Evolutionary conservation across 2,329 filamentous ascomycete species (phyloP), one percentile per base, ranked within the genome.

Genomic region (Bertia moriformis): DNA sequence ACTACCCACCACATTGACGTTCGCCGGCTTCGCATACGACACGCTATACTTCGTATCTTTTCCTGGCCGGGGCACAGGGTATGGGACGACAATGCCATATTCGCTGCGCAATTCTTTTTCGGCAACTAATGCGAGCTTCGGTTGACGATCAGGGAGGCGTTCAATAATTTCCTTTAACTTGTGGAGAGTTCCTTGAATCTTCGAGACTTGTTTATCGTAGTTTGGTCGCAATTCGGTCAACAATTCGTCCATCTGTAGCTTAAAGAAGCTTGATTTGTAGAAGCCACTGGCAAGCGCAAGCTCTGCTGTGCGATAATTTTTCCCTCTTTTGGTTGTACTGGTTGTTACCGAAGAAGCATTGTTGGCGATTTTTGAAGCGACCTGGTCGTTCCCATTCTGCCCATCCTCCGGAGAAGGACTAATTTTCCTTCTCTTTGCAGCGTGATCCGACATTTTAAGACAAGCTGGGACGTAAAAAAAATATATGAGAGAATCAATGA

Each of bases 1-100:
- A 58, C 88, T 93, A 38, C 91, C 91, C 20, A 89, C 80, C 18
- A 93, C 81, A 51, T 94, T 94, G 58, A 91, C 76, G 47, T 78
- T 35, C 15, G 32, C 61, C 2, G 91, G 89, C 51, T 75, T 80
- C 36, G 69, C 69, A 55, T 86, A 94, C 29, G 79, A 68, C 39
- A 96, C 66, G 50, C 86, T 88, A 60, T 93, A 93, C 39, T 83
- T 81, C 20, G 77, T 76, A 55, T 89, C 79, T 49, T 75, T 74
- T 10, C 73, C 65, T 2, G 89, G 88, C 38, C 68, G 75, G 14
- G 87, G 87, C n/a, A 80, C 69, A 14, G 89, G 86, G 51, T 86
- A 95, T 0, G 91, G 91, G 37, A 94, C 71, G n/a, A 65, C 58
- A 42, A 93, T 69, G 38, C 73, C 74, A 51, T 78, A 67, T 30